These are phyloP conservation scores for Exophiala viscosa DNA, from an alignment of 2,329 filamentous ascomycete species.

Conservation along the genomic window DNA sequence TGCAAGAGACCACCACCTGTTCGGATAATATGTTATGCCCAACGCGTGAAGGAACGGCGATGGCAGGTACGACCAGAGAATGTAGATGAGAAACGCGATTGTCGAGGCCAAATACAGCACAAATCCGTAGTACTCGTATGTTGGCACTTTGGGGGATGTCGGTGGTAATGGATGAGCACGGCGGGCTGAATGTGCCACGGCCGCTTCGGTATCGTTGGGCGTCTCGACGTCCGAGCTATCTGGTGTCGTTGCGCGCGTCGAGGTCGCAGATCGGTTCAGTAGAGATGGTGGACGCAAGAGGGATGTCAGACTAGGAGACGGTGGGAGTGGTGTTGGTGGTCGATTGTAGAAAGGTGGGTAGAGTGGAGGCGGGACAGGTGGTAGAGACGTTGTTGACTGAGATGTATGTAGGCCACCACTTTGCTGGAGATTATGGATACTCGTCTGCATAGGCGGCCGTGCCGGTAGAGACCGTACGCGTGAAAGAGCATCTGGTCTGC, in stretches of 20 bases:
- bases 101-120: conserved; percentile 89
- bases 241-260: conserved; percentile 87
- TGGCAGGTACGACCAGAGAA: conserved; percentile 85
- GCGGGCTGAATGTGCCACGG: conserved; percentile 58
- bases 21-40: conserved; percentile 94
- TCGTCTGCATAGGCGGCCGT: conserved; percentile 6
- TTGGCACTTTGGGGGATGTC: conserved; percentile 90
- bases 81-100: conserved; percentile 69
- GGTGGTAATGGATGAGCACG: conserved; percentile 67
- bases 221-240: conserved; percentile 85
- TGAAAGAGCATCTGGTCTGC: conserved; percentile 12
- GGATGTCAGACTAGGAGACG: conserved; percentile 87
- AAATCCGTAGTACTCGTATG: conserved; percentile 99
- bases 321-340: conserved; percentile 89
- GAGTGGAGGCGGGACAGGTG: conserved; percentile 50
- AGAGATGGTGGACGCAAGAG: conserved; percentile 68
- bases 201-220: conserved; percentile 56
- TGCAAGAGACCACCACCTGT: conserved; percentile 95
- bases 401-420: conserved; percentile 15
- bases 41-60: conserved; percentile 87
- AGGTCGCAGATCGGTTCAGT: conserved; percentile 48
- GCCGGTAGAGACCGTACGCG: conserved; percentile 19
- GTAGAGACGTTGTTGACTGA: conserved; percentile 26
- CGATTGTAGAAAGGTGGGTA: conserved; percentile 93
- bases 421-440: neutral